phyloP scores from a whole-genome alignment of 2,329 filamentous ascomycete genomes.

The Clarireedia homoeocarpa region DNA sequence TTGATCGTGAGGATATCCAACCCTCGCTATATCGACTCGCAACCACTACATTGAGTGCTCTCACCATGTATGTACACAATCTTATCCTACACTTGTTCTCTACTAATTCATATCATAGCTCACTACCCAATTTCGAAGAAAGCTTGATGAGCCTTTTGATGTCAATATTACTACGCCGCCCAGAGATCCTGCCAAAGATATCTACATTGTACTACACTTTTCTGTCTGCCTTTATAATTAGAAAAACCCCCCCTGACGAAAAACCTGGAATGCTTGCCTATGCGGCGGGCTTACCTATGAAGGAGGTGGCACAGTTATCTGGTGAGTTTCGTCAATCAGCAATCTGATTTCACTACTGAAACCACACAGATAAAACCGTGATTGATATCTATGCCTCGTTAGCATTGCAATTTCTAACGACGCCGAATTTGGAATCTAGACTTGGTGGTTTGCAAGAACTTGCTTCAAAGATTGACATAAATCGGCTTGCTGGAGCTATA shows the following conservation, averaged over 20 bases:
- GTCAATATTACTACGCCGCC: constrained; percentile 16
- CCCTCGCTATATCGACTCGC: constrained; percentile 19
- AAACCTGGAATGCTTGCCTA: not conserved
- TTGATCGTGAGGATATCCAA: constrained; percentile 17
- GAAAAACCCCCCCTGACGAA: not conserved
- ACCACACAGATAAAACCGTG: constrained; percentile 12
- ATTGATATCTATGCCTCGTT: constrained; percentile 24
- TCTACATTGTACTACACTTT: constrained; percentile 25
- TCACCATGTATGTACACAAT: constrained; percentile 20
- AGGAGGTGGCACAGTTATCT: not conserved
- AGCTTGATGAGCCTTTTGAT: constrained; percentile 22
- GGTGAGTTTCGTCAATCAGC: not conserved
- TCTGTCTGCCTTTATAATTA: constrained; percentile 21
- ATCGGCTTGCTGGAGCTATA: constrained; percentile 23
- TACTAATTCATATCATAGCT: constrained; percentile 1
- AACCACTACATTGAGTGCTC: constrained; percentile 19
- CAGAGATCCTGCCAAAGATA: constrained; percentile 20
- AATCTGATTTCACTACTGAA: not conserved
- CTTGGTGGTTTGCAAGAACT: constrained; percentile 21
- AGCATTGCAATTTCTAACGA: constrained; percentile 26
- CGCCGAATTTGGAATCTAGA: constrained; percentile 20
- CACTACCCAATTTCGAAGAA: not conserved
- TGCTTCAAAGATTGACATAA: constrained; percentile 21
- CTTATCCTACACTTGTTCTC: not conserved
- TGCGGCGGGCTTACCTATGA: not conserved